Percentiles rank a stretch among this genome's conserved stretches.
phyloP scores from a whole-genome alignment of 305 asterid species.

The Fraxinus velutina region DNA sequence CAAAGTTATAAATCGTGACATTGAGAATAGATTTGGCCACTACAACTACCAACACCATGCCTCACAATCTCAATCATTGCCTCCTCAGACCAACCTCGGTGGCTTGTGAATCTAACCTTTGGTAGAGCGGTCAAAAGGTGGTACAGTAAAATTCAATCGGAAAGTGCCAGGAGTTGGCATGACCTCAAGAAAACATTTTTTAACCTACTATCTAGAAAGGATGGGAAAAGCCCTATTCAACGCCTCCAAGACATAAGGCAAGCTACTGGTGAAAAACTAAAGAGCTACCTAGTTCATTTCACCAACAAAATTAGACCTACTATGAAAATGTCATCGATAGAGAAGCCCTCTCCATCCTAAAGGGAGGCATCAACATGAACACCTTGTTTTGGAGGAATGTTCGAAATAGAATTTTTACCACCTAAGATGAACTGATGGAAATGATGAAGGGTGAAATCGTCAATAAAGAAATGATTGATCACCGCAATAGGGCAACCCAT shows the following conservation, averaged over 20 bases:
- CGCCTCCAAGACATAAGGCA: neutral
- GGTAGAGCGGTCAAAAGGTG: neutral
- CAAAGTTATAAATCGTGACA: neutral
- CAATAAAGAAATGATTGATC: neutral
- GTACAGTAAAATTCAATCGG: neutral
- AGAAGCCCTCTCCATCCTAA: too few relatives aligned
- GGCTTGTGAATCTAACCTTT: neutral
- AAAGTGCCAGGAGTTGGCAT: neutral
- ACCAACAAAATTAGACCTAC: too few relatives aligned
- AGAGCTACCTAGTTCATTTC: neutral
- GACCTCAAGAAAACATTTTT: too few relatives aligned
- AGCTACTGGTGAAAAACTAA: neutral
- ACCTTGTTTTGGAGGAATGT: too few relatives aligned
- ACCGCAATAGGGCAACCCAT: neutral
- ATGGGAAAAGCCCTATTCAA: neutral
- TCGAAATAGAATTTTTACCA: too few relatives aligned
- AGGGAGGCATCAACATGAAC: too few relatives aligned
- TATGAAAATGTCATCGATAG: too few relatives aligned
- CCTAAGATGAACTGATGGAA: neutral
- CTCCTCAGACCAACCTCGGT: neutral
- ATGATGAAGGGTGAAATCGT: neutral
- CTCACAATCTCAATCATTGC: neutral
- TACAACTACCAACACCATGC: neutral
- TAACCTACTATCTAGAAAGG: neutral
- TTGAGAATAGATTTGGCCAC: neutral